phyloP scores from a whole-genome alignment of 2,329 filamentous ascomycete genomes.

The Sporothrix humicola region DNA sequence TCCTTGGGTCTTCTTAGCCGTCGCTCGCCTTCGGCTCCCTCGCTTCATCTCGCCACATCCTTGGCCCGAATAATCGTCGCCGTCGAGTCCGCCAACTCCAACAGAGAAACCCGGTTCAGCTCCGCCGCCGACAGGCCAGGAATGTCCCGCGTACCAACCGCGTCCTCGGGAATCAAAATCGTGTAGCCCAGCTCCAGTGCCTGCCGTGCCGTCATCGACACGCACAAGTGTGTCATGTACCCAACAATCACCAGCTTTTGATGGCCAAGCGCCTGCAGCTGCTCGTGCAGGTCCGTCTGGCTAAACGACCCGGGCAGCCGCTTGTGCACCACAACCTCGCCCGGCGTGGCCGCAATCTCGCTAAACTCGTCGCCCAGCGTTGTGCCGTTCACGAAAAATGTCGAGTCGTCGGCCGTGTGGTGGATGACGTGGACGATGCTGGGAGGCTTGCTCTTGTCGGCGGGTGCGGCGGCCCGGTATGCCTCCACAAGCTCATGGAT shows the following conservation, averaged over 20 bases:
- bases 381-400: conserved; percentile 69
- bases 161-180: conserved; percentile 65
- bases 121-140: conserved; percentile 64
- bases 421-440: conserved; percentile 67
- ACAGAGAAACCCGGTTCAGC: conserved; percentile 56
- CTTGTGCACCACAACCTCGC: conserved; percentile 65
- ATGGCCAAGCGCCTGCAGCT: conserved; percentile 55
- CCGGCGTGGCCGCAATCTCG: conserved; percentile 59
- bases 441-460: conserved; percentile 42
- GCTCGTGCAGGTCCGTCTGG: conserved; percentile 62
- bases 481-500: conserved; percentile 63
- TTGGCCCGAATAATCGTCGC: conserved; percentile 59
- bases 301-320: conserved; percentile 64
- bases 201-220: conserved; percentile 66
- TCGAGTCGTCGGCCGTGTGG: conserved; percentile 54
- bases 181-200: conserved; percentile 67
- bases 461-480: conserved; percentile 56
- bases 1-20: background rate
- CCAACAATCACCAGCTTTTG: conserved; percentile 67
- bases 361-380: conserved; percentile 64
- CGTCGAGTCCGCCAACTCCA: conserved; percentile 68
- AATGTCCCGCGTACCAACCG: conserved; percentile 69
- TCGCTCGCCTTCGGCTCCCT: background rate
- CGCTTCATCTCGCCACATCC: conserved; percentile 38
- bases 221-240: conserved; percentile 71